A percentile compares a stretch with the other conserved stretches of the same genome.
Conservation (phyloP, 1,284 basidiomycete species). For the Cystobasidium sp. region DNA sequence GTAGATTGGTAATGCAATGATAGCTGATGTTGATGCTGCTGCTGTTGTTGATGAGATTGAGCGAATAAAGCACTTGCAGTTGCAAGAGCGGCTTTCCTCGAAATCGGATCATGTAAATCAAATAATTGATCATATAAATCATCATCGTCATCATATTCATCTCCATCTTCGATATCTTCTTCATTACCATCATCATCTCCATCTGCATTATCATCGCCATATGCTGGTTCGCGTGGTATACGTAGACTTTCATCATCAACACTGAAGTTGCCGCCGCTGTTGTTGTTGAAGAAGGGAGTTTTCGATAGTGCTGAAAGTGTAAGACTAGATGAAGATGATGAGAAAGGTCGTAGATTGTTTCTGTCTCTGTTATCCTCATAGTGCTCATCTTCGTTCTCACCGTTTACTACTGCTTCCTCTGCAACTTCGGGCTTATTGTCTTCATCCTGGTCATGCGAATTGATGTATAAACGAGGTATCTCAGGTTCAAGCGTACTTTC, state of each 20-base stretch:
- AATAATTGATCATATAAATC: conserved; percentile 34
- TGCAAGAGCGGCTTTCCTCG: conserved; percentile 8
- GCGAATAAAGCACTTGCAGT: conserved; percentile 11
- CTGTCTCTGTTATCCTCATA: not conserved
- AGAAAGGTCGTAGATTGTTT: not conserved
- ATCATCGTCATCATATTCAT: conserved; percentile 32
- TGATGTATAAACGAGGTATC: conserved; percentile 6
- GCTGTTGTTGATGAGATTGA: not conserved
- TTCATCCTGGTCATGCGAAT: not conserved
- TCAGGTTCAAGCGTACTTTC: conserved; percentile 24
- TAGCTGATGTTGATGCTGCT: not conserved
- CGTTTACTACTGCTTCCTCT: not conserved
- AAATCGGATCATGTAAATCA: conserved; percentile 11
- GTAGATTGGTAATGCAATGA: not conserved
- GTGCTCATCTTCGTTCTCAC: not conserved
- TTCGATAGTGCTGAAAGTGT: not conserved
- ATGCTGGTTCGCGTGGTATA: conserved; percentile 18
- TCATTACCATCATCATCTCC: conserved; percentile 28
- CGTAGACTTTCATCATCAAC: conserved; percentile 8
- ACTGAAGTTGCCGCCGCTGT: not conserved
- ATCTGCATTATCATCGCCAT: conserved; percentile 26
- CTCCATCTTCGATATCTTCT: conserved; percentile 32
- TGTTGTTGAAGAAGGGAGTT: not conserved
- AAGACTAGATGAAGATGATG: conserved; percentile 5
- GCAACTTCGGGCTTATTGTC: not conserved